Evolutionary conservation across 805 yeast genomes (phyloP), one percentile per base, ranked within the genome.

Genomic region (Kluyveromyces starmeri): DNA sequence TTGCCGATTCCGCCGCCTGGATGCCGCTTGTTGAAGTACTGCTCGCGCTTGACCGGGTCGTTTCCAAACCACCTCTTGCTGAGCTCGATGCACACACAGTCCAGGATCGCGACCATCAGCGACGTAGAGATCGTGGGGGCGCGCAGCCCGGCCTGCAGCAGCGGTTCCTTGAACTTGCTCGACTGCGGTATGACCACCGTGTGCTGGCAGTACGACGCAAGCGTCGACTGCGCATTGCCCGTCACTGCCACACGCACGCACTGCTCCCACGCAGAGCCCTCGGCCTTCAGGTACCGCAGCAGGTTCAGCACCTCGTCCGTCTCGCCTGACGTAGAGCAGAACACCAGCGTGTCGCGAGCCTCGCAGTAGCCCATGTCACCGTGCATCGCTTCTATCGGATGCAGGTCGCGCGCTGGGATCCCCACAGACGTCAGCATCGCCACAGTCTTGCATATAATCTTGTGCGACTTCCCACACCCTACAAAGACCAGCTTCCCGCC

Each of bases 1-100:
- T 42, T 38, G 11, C 96, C 96, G 50, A 85, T 84, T 2, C 92
- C 81, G 12, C 96, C 96, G 14, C 95, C 95, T 2, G 96, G 96
- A 50, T 85, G 96, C 50, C 79, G 71, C 41, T 70, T 70, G 7
- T 80, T 77, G 57, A 85, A 85, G 23, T 68, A 56, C 38, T 55
- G 59, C 42, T 67, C 68, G 27, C 95, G 63, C 37, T 65, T 61
- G 23, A 60, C 55, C 20, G 65, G 55, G 48, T 83, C 85, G 7
- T 62, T 61, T 36, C 75, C 75, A 35, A 78, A 68, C 49, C 41
- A 39, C 20, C 78, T 52, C 50, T 84, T 92, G 32, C 78, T 70
- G 16, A 86, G 59, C 0, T 94, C 81, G 32, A 86, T 68, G 24
- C 82, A 71, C 11, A 81, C 71, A 1, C 94, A 83, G 51, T 86